Evolutionary conservation across 495 filamentous ascomycete genomes (phyloP).

Genomic region (Penicillium psychrofluorescens): DNA sequence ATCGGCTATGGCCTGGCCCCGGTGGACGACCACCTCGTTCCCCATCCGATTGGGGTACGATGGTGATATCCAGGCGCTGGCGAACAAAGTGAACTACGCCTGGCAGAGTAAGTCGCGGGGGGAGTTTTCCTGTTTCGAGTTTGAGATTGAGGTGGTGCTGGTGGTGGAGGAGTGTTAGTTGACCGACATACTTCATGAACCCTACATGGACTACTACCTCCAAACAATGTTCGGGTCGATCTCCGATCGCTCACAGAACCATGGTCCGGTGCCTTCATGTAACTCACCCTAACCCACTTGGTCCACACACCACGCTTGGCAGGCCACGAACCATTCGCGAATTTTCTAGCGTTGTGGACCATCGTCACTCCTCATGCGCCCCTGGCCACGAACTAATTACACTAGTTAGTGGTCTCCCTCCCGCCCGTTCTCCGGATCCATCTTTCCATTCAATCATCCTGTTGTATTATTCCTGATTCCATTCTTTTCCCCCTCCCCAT

Average conservation of each 20-base stretch:
- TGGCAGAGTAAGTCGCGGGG: constrained; percentile 6
- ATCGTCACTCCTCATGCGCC: no score
- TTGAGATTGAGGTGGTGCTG: constrained; percentile 4
- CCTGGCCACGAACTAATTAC: no score
- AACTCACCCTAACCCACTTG: constrained; percentile 8
- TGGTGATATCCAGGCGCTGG: constrained; percentile 5
- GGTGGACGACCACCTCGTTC: constrained; percentile 4
- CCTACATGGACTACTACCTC: no score
- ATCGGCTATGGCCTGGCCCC: constrained; percentile 2
- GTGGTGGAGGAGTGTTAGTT: constrained; percentile 1
- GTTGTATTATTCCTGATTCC: no score
- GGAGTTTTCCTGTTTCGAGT: neutral
- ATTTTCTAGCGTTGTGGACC: constrained; percentile 14
- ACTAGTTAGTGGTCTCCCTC: no score
- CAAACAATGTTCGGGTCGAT: neutral
- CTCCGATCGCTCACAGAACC: constrained; percentile 2
- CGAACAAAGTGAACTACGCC: constrained; percentile 3
- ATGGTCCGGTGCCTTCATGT: constrained; percentile 1
- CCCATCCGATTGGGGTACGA: constrained; percentile 2
- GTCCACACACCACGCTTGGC: constrained; percentile 9
- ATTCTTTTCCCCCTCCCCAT: neutral
- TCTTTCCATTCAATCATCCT: no score
- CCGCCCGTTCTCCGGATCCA: no score
- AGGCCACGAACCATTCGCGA: constrained; percentile 11
- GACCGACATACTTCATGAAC: no score